phyloP scores from a whole-genome alignment of 129 eudicot genomes.

The Helianthus annuus region HanXRQr2.0-SUNRISE NC_035433.2:143375385-143375884 shows the following conservation, averaged over 20 bases:
- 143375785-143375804: not conserved
- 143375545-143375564: too few species aligned
- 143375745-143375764: slow-evolving; percentile 8
- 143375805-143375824: slow-evolving; percentile 86
- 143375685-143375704: slow-evolving; percentile 61
- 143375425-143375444: too few species aligned
- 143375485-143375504: too few species aligned
- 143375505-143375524: too few species aligned
- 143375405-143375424: too few species aligned
- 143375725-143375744: slow-evolving; percentile 93
- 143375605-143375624: slow-evolving; percentile 38
- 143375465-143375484: too few species aligned
- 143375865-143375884: not conserved
- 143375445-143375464: too few species aligned
- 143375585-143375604: too few species aligned
- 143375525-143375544: too few species aligned
- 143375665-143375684: slow-evolving; percentile 40
- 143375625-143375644: slow-evolving; percentile 93
- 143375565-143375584: too few species aligned
- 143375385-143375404: too few species aligned
- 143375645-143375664: slow-evolving; percentile 77
- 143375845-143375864: not conserved
- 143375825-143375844: slow-evolving; percentile 87
- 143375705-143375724: slow-evolving; percentile 89
- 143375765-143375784: slow-evolving; percentile 7